phyloP scores from a whole-genome alignment of 2,329 filamentous ascomycete genomes.

The Arthrinium puccinioides region DNA sequence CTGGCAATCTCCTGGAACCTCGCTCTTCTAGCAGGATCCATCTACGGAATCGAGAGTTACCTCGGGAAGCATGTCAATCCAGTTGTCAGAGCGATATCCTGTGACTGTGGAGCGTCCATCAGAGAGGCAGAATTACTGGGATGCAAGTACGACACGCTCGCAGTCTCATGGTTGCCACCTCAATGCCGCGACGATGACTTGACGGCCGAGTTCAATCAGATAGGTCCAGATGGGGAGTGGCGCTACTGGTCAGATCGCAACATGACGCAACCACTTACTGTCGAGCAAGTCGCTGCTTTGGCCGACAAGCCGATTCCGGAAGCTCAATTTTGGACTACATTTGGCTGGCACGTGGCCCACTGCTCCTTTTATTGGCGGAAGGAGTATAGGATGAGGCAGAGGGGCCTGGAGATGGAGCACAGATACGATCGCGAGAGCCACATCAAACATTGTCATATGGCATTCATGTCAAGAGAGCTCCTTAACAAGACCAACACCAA shows the following conservation, averaged over 20 bases:
- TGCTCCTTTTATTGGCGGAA: constrained; percentile 2
- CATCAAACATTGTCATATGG: constrained; percentile 1
- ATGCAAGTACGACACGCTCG: constrained; percentile 1
- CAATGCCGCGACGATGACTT: constrained; percentile 1
- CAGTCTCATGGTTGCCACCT: constrained; percentile 1
- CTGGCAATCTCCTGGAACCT: too few relatives aligned
- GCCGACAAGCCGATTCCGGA: background rate
- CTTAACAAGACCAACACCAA: background rate
- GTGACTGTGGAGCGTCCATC: background rate
- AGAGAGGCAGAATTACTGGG: background rate
- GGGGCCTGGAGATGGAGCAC: background rate
- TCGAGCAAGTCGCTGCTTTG: background rate
- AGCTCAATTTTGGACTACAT: background rate
- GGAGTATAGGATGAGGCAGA: background rate
- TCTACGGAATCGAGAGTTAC: too few relatives aligned
- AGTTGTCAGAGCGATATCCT: too few relatives aligned
- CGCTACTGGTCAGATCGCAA: background rate
- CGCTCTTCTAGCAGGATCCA: too few relatives aligned
- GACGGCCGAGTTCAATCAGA: background rate
- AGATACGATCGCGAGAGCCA: background rate
- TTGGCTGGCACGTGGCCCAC: constrained; percentile 1
- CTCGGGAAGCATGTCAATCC: too few relatives aligned
- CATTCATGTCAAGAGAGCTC: background rate
- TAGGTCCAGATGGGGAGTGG: too few relatives aligned
- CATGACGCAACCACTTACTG: background rate